A percentile compares a stretch with the other conserved stretches of the same genome.
These are phyloP conservation scores for Trypethelium eluteriae DNA, from an alignment of 495 filamentous ascomycete species.

Conservation along the genomic window DNA sequence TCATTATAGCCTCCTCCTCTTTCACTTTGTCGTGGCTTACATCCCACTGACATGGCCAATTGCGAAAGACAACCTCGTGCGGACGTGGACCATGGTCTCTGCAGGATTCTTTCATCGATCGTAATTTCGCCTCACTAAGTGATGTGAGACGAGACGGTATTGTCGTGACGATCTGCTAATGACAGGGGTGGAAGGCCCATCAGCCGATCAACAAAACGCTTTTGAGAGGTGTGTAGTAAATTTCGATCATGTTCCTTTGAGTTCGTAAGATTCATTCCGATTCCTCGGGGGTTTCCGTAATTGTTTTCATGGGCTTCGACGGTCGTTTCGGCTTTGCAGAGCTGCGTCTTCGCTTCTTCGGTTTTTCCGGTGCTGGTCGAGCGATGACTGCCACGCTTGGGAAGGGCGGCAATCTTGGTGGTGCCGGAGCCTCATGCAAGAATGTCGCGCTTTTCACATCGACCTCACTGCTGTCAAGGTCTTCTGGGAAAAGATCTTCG, in stretches of 20 bases:
- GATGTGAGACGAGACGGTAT: background rate
- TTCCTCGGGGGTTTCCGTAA: constrained; percentile 27
- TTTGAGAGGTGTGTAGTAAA: background rate
- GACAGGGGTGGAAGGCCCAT: background rate
- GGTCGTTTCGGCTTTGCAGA: constrained; percentile 26
- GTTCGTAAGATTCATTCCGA: constrained; percentile 20
- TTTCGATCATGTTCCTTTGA: constrained; percentile 7
- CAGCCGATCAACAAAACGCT: background rate
- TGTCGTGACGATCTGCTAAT: too few relatives aligned
- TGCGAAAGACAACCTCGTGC: background rate
- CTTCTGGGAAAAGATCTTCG: constrained; percentile 35
- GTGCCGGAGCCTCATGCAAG: constrained; percentile 33
- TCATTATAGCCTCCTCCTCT: constrained; percentile 1
- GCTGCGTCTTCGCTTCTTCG: constrained; percentile 29
- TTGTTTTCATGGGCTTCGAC: constrained; percentile 33
- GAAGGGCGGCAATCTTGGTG: constrained; percentile 26
- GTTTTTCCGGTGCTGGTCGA: constrained; percentile 25
- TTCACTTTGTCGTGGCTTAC: background rate
- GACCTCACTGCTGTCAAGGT: constrained; percentile 15
- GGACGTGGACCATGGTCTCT: background rate
- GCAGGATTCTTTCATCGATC: background rate
- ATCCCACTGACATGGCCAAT: background rate
- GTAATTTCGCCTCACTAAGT: background rate
- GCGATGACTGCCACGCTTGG: constrained; percentile 16
- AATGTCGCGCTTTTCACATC: constrained; percentile 17